Evolutionary conservation across 805 yeast genomes (phyloP), one percentile per base, ranked within the genome.

Genomic region (Danielia oregonensis): DNA sequence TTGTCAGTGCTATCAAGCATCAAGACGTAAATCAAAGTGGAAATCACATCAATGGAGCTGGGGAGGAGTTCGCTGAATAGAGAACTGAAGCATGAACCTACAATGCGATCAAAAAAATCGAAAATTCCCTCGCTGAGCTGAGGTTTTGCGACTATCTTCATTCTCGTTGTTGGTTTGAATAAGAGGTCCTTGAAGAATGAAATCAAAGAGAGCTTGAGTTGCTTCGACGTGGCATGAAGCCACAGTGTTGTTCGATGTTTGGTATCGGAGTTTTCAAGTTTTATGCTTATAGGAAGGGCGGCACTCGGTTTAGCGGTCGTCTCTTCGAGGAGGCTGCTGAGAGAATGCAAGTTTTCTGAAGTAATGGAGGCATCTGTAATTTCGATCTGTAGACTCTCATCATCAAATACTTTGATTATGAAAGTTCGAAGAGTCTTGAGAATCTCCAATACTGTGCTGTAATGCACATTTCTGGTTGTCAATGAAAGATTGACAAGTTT

Each of bases 161-260:
- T 40, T 40, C 11, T 43, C 4, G 43, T 32, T 6, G 24, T 42
- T 1, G 54, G 43, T 4, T 30, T 33, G n/a, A 55, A 37, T 7
- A 64, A 36, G 3, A 65, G 29, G 18, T 49, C 42, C 32, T 55
- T 61, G 49, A 65, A 61, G 13, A 65, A 50, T 1, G 56, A 44
- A 13, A 52, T 44, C 32, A 67, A 43, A 0, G 68, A 52, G 2
- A 63, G 30, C 32, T 65, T 63, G 29, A 66, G 52, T 42, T 65
- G 67, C 30, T 56, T 58, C 1, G 69, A 51, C 2, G 68, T 61
- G 1, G 70, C 68, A 12, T 37, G 40, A 6, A 66, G 43, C 72
- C 72, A 67, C n/a, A 59, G 44, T 12, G 38, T 34, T 3, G 52
- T 47, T 29, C 63, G 37, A 26, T 45, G 51, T 4, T 11, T 25